These are phyloP conservation scores for Parachaetomium inaequale DNA, from an alignment of 495 filamentous ascomycete genomes.

Conservation along the genomic window DNA sequence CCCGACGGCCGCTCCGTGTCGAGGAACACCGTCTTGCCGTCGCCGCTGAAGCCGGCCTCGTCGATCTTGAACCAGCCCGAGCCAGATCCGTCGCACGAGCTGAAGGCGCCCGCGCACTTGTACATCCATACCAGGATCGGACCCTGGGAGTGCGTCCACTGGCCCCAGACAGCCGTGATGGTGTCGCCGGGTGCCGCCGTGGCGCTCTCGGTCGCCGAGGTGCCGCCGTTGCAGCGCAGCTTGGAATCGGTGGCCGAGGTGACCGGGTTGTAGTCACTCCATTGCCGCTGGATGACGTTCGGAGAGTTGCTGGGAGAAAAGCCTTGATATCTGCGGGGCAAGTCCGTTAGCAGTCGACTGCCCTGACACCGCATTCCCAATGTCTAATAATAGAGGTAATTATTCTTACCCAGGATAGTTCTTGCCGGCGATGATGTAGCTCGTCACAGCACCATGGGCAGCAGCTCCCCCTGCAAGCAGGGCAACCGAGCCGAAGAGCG, in stretches of 20 bases:
- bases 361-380: background rate
- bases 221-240: constrained; percentile 56
- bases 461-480: constrained; percentile 30
- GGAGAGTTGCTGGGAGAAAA: constrained; percentile 46
- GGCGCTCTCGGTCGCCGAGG: constrained; percentile 42
- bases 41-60: constrained; percentile 43
- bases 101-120: constrained; percentile 47
- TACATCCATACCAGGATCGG: constrained; percentile 57
- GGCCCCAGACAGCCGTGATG: constrained; percentile 50
- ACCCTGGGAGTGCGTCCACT: constrained; percentile 58
- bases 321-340: constrained; percentile 30
- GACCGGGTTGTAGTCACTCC: constrained; percentile 53
- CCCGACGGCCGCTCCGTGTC: constrained; percentile 2
- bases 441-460: constrained; percentile 56
- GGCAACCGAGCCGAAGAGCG: constrained; percentile 18
- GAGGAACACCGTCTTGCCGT: constrained; percentile 6
- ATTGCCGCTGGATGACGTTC: constrained; percentile 54
- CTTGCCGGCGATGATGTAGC: constrained; percentile 52
- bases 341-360: background rate
- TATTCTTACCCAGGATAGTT: constrained; percentile 48
- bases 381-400: background rate
- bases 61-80: constrained; percentile 61
- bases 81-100: constrained; percentile 44
- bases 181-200: constrained; percentile 46
- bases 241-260: constrained; percentile 36